These are phyloP conservation scores for Diplosphaera chodatii DNA, from an alignment of 139 green algal genomes.

Conservation along the genomic window DNA sequence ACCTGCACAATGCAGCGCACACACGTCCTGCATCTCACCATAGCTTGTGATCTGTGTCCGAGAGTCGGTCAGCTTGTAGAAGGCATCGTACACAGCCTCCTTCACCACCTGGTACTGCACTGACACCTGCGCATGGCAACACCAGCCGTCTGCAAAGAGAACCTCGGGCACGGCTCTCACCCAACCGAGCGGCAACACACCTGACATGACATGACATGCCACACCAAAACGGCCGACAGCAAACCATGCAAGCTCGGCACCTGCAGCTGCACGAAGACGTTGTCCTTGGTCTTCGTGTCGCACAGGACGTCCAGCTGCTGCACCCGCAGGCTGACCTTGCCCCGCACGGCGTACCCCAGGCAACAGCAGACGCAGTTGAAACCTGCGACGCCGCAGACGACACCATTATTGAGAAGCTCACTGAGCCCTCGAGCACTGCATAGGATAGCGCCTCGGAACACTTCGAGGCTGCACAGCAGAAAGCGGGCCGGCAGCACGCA, in stretches of 20 bases:
- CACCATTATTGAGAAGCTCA: background rate
- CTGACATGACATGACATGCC: no score
- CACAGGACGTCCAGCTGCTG: slow-evolving; percentile 68
- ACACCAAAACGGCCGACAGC: no score
- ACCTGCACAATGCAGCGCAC: no score
- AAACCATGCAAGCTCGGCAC: slow-evolving; percentile 1
- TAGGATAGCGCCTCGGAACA: no score
- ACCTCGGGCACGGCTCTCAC: no score
- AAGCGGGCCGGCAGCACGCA: no score
- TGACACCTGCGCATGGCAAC: slow-evolving; percentile 38
- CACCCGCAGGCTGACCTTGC: slow-evolving; percentile 54
- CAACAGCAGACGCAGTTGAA: slow-evolving; percentile 57
- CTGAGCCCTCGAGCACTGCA: no score
- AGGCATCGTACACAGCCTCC: slow-evolving; percentile 65
- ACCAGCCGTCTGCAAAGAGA: no score
- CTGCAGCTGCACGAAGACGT: slow-evolving; percentile 70
- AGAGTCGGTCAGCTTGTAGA: slow-evolving; percentile 73
- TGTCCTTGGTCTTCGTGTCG: slow-evolving; percentile 79
- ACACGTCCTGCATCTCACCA: slow-evolving; percentile 30
- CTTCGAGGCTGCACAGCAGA: no score
- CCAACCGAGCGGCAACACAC: no score
- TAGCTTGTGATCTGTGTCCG: slow-evolving; percentile 54
- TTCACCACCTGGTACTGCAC: slow-evolving; percentile 73
- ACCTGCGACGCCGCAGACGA: slow-evolving; percentile 18
- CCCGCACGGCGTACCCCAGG: slow-evolving; percentile 38